Base-by-base conservation (phyloP, 148 eudicot genomes). In the Dysphania ambrosioides region DNA sequence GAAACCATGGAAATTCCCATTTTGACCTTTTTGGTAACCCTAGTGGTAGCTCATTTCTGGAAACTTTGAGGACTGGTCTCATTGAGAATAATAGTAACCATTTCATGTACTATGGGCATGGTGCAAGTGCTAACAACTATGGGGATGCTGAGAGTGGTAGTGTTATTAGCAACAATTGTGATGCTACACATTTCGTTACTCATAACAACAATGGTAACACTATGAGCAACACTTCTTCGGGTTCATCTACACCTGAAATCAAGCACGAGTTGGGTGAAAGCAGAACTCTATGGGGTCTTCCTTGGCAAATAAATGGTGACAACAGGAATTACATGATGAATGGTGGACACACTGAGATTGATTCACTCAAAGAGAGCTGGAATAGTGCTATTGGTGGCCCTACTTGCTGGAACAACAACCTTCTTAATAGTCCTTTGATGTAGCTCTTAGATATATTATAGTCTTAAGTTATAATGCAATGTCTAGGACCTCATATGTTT, bases 351-450 rank as follows among this genome's bases (percentile, higher is more conserved):
- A 79, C 65, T 65, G 55, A 72, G 77, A 73, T 60, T 77, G 83
- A 76, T 70, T 5, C 80, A 69, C 82, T 83, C 41, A 81, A 85
- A 70, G 85, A 80, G 53, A 82, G 76, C 51, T 84, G 91, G 86
- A 88, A 86, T 81, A 87, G 79, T 68, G 89, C 86, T 26, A 79
- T 88, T 10, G 67, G 79, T 65, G 75, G 66, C 16, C 56, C 80
- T 27, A 51, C 80, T 71, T 87, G 92, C 89, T n/a, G n/a, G n/a
- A n/a, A n/a, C n/a, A 89, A 88, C 77, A 89, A 90, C 40, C 90
- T 90, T 36, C 68, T 88, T 40, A 88, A 90, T 55, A 90, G 89
- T 74, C 92, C 96, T 78, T 83, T 90, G 53, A 88, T 88, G 88
- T 90, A 86, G 84, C 6, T 57, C 3, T 21, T 32, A 26, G n/a